Evolutionary conservation across 441 rosid species (phyloP), one percentile per base, ranked within the genome.

Genomic region (Rhodomyrtus psidioides): DNA sequence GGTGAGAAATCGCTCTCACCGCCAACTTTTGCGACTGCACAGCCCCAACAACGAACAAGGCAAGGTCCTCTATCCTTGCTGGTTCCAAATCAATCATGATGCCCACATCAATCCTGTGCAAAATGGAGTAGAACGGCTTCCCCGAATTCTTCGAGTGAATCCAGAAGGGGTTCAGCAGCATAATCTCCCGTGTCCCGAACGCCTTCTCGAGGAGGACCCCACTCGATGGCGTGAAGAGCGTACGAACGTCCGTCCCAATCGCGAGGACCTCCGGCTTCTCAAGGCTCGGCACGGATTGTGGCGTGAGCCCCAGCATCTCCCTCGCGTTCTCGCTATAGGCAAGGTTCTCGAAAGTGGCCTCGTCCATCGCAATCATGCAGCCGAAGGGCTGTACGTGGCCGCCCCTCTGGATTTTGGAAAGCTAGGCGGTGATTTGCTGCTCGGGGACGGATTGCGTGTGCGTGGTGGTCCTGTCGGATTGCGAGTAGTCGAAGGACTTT

Each of bases 11-110:
- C 0, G 98, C 98, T 7, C 98, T 94, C 57, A 97, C 98, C 0
- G 98, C 99, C 53, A 97, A 90, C 83, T 97, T 97, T 91, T 97
- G 99, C 6, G 99, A 96, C 88, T 97, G 99, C 24, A 97, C 99
- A 0, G 99, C 99, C 62, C 99, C 99, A 1, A 98, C 98, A 55
- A 96, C 94, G 0, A 99, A 96, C 85, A 97, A 90, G 56, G 99
- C 98, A 42, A 99, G 99, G 84, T 97, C 98, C 88, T 95, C 98
- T 1, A 97, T 91, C 88, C 98, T 93, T 24, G 98, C 97, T 65
- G 99, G 99, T 85, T 97, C 99, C 87, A 97, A 93, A 92, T 97
- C 99, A 84, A 97, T 94, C 53, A 97, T 98, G 70, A 97, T 93
- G 26, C 99, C 99, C 27, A 97, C 98, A 90, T 97, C 99, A 82